phyloP scores from a whole-genome alignment of 2,329 filamentous ascomycete species.

The Orbilia oligospora region DNA sequence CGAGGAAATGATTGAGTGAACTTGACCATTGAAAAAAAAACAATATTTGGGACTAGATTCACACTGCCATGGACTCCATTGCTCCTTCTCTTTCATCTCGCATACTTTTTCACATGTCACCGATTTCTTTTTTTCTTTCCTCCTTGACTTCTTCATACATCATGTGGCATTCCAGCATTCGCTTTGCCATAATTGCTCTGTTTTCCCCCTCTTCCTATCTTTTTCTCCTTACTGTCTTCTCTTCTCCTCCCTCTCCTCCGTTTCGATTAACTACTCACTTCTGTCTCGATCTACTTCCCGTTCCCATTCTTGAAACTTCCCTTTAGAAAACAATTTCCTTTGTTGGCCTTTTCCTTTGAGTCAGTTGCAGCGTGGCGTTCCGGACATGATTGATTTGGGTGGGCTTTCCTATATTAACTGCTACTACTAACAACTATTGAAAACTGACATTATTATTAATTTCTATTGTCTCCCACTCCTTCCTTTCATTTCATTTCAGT shows the following conservation, averaged over 20 bases:
- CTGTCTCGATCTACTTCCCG: not conserved
- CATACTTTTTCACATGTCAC: conserved; percentile 16
- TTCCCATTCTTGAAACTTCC: not conserved
- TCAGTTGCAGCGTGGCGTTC: conserved; percentile 22
- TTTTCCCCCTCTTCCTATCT: not conserved
- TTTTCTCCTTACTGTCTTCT: not conserved
- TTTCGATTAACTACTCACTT: not conserved
- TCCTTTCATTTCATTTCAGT: conserved; percentile 2
- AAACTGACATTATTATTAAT: conserved; percentile 18
- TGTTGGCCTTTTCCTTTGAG: conserved; percentile 20
- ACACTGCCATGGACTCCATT: conserved; percentile 18
- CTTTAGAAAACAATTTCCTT: conserved; percentile 3
- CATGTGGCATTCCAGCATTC: not conserved
- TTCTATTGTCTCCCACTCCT: not conserved
- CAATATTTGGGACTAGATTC: conserved; percentile 17
- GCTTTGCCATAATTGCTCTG: not conserved
- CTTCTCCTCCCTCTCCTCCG: not conserved
- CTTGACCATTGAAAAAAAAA: conserved; percentile 3
- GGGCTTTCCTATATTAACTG: conserved; percentile 22
- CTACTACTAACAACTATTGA: conserved; percentile 13
- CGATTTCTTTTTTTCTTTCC: conserved; percentile 26
- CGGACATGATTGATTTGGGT: conserved; percentile 14
- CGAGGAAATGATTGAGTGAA: conserved; percentile 51
- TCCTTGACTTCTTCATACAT: not conserved
- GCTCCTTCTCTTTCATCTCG: not conserved